phyloP scores from a whole-genome alignment of 805 yeast genomes.

The Tetrapisispora phaffii region DNA sequence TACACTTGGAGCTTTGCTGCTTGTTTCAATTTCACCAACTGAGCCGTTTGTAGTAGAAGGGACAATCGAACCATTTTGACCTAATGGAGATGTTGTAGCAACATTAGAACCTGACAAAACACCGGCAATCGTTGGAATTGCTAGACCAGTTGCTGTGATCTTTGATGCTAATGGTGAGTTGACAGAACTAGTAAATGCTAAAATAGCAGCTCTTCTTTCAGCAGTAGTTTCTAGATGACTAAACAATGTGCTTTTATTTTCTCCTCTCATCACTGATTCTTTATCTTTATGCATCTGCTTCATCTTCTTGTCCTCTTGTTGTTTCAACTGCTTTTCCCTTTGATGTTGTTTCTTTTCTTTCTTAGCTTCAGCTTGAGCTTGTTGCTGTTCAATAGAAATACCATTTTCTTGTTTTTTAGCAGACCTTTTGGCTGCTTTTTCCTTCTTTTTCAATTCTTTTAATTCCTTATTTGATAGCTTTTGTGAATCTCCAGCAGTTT shows the following conservation, averaged over 20 bases:
- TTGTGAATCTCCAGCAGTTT: constrained; percentile 15
- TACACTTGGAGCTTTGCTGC: background rate
- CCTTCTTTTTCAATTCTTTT: constrained; percentile 80
- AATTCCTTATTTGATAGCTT: constrained; percentile 65
- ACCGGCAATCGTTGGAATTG: constrained; percentile 26
- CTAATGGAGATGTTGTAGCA: constrained; percentile 15
- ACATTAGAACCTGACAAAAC: constrained; percentile 19
- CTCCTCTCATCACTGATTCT: constrained; percentile 32
- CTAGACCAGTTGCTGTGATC: constrained; percentile 29
- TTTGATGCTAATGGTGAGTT: constrained; percentile 25
- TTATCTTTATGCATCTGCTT: constrained; percentile 36
- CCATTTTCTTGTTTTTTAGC: constrained; percentile 70
- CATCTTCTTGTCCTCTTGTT: constrained; percentile 45
- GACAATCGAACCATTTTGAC: constrained; percentile 1
- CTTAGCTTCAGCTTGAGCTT: constrained; percentile 33
- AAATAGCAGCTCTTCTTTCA: constrained; percentile 45
- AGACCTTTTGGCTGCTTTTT: constrained; percentile 87
- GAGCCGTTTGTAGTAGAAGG: constrained; percentile 1
- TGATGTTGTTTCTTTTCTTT: constrained; percentile 35
- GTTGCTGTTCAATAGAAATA: constrained; percentile 35
- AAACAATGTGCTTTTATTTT: constrained; percentile 51
- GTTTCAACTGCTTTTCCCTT: constrained; percentile 37
- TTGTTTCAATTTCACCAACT: constrained; percentile 3
- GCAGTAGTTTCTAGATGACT: constrained; percentile 74
- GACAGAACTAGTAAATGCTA: constrained; percentile 28